Evolutionary conservation across 305 asterid species (phyloP).

Genomic region (Fraxinus greggii): DNA sequence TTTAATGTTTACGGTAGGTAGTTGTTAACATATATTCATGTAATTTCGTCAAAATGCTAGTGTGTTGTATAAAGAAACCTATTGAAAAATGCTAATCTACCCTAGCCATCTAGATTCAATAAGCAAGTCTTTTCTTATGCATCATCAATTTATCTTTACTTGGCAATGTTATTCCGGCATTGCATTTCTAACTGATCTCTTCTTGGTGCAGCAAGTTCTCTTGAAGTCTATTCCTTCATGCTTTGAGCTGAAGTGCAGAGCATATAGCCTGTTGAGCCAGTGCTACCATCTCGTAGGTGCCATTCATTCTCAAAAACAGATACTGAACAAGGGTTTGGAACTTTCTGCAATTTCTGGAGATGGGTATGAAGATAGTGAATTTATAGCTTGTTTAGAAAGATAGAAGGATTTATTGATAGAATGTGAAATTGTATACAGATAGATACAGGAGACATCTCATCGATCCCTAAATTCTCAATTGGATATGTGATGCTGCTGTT

Average conservation of each 20-base stretch:
- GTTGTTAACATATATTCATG: background rate
- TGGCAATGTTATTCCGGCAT: background rate
- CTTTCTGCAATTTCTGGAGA: slow-evolving; percentile 81
- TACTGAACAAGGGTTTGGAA: slow-evolving; percentile 78
- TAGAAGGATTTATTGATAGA: background rate
- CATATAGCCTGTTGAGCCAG: slow-evolving; percentile 91
- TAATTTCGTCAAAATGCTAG: background rate
- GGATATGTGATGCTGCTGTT: background rate
- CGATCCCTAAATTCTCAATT: background rate
- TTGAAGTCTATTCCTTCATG: slow-evolving; percentile 93
- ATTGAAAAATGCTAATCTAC: background rate
- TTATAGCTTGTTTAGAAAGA: background rate
- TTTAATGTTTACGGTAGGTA: background rate
- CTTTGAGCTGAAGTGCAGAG: slow-evolving; percentile 96
- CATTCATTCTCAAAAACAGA: slow-evolving; percentile 84
- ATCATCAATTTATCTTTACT: slow-evolving; percentile 12
- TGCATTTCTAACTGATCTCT: slow-evolving; percentile 25
- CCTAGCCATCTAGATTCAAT: slow-evolving; percentile 4
- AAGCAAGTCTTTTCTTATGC: background rate
- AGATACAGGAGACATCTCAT: background rate
- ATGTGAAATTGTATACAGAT: background rate
- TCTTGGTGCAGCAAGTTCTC: slow-evolving; percentile 83
- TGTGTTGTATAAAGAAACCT: background rate
- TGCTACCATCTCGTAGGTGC: slow-evolving; percentile 99
- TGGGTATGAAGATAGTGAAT: slow-evolving; percentile 55